Conservation (phyloP, 768 basidiomycete genomes). For the Xerocomellus amylosporus region DNA sequence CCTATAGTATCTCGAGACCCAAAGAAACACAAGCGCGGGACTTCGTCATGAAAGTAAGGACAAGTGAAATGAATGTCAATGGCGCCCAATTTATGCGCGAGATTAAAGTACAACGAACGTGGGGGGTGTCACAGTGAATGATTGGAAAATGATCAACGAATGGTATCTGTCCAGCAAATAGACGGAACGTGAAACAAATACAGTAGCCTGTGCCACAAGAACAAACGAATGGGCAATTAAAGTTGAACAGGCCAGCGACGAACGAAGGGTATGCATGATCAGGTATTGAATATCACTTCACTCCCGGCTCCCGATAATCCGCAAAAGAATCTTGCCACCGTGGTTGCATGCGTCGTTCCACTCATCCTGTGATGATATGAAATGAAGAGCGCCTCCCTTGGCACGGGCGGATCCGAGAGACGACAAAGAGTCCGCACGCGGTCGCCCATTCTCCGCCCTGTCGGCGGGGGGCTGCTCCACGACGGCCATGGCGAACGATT, state of each 20-base stretch:
- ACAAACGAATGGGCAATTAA: conserved; percentile 3
- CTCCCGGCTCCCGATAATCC: conserved; percentile 40
- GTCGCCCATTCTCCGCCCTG: conserved; percentile 14
- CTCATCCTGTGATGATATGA: conserved; percentile 53
- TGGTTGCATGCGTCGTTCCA: conserved; percentile 52
- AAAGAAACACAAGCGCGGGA: background rate
- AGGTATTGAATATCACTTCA: conserved; percentile 6
- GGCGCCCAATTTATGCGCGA: background rate
- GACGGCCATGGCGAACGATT: conserved; percentile 56
- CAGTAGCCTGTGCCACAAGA: conserved; percentile 7
- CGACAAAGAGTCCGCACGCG: conserved; percentile 36
- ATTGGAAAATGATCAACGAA: background rate
- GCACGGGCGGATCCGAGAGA: conserved; percentile 28
- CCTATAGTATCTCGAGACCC: background rate
- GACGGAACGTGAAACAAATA: background rate
- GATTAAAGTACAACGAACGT: background rate
- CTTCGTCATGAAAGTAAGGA: background rate
- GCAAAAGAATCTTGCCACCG: conserved; percentile 54
- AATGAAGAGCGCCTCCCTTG: conserved; percentile 35
- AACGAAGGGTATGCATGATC: conserved; percentile 1
- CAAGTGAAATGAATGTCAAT: background rate
- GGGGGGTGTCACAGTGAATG: background rate
- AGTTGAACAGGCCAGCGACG: background rate
- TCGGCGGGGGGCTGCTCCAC: conserved; percentile 36
- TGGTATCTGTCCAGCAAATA: background rate